Conservation (phyloP, 2,329 filamentous ascomycete species). For the Drechslera avenae region DNA sequence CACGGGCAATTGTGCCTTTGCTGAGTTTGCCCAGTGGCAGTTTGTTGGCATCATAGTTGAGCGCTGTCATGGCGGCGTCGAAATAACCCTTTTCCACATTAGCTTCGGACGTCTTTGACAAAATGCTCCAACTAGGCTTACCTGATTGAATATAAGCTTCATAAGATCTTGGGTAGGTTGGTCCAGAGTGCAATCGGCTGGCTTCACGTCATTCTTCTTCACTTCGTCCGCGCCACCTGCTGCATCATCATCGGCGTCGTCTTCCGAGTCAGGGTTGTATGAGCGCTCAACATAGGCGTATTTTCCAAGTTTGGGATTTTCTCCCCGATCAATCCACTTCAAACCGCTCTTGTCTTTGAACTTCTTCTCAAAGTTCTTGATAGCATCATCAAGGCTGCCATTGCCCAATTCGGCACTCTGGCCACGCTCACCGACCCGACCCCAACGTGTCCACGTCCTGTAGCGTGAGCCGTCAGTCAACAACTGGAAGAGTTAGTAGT, state of each 20-base stretch:
- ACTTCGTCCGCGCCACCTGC: background rate
- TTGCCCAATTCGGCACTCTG: slow-evolving; percentile 51
- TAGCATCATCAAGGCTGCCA: slow-evolving; percentile 49
- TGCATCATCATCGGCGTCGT: slow-evolving; percentile 40
- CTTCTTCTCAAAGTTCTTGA: slow-evolving; percentile 58
- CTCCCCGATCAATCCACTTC: slow-evolving; percentile 56
- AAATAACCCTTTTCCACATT: slow-evolving; percentile 60
- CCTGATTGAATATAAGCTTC: slow-evolving; percentile 80
- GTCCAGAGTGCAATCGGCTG: slow-evolving; percentile 59
- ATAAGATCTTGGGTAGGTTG: slow-evolving; percentile 70
- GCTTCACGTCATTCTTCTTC: slow-evolving; percentile 37
- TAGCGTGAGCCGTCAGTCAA: slow-evolving; percentile 44
- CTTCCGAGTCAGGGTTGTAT: slow-evolving; percentile 71
- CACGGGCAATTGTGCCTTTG: slow-evolving; percentile 74
- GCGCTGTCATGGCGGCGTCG: slow-evolving; percentile 65
- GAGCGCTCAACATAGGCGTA: slow-evolving; percentile 82
- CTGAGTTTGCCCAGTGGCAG: slow-evolving; percentile 83
- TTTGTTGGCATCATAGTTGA: slow-evolving; percentile 77
- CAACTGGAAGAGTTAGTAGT: slow-evolving; percentile 4
- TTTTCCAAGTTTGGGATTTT: slow-evolving; percentile 64
- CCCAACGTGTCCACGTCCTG: slow-evolving; percentile 78
- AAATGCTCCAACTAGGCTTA: background rate
- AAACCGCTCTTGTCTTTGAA: slow-evolving; percentile 63
- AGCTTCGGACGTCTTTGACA: background rate
- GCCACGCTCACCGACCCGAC: slow-evolving; percentile 68